Base-by-base conservation (phyloP, 805 yeast species). In the Zygosaccharomyces siamensis region DNA sequence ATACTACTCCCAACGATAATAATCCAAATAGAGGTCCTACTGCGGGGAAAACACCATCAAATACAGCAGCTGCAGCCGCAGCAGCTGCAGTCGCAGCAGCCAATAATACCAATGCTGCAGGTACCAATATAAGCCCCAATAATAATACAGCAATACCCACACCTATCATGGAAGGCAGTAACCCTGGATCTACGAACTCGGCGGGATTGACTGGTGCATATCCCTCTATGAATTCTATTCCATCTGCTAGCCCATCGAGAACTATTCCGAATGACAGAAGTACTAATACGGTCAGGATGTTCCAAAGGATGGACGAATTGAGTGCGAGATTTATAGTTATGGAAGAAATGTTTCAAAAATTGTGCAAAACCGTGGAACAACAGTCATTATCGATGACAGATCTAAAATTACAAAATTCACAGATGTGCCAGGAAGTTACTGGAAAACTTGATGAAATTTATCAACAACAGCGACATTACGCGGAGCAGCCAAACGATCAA, bases 281-380 rank as follows among this genome's bases (percentile, higher is more conserved):
- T 21, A 50, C 55, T 14, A 54, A 47, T 47, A 51, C 49, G 28
- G 53, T 63, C 14, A 53, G 63, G 43, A 52, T 64, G 44, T 63
- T 58, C 40, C 69, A 65, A 51, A 56, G 68, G 38, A 56, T 65
- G 64, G 68, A 64, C 41, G 69, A 65, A 26, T 47, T 65, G 26
- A 56, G 64, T 23, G 63, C 62, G 3, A 53, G 69, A 37, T 46
- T 64, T 46, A 58, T 61, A 1, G 55, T 53, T 7, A 57, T 65
- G 68, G 70, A 66, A 35, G 63, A 63, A 45, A 57, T 60, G 51
- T 59, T 67, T 18, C 54, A 58, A 28, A 57, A 58, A 21, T 43
- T 67, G 5, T 53, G 61, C 16, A 50, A 52, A 24, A 56, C 55
- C 11, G 48, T 67, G 7, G 60, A 56, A 10, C 51, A 56, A 26